Evolutionary conservation across 1,284 basidiomycete species (phyloP).

Genomic region (Waitea zeae): DNA sequence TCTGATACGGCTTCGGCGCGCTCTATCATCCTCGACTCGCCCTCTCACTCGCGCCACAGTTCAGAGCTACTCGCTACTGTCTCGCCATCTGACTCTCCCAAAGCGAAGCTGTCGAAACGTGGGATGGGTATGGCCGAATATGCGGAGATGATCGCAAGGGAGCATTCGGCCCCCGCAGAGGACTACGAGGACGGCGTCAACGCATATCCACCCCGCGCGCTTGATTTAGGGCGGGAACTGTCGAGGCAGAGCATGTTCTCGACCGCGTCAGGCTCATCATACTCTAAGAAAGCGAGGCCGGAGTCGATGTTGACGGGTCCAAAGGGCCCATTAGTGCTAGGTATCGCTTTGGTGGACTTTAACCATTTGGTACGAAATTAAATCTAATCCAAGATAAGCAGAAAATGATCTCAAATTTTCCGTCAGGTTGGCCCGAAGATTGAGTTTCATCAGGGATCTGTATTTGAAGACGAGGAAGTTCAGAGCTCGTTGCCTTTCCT

Average conservation of each 20-base stretch:
- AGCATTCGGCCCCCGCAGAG: too few species aligned
- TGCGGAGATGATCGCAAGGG: too few species aligned
- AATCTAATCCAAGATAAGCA: constrained; percentile 6
- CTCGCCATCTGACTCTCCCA: too few species aligned
- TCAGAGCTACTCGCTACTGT: too few species aligned
- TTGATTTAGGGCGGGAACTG: too few species aligned
- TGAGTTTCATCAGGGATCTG: constrained; percentile 57
- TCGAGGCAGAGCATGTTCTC: constrained; percentile 40
- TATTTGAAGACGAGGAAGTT: constrained; percentile 62
- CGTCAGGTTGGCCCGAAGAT: constrained; percentile 76
- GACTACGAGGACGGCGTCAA: too few species aligned
- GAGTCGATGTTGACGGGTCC: constrained; percentile 53
- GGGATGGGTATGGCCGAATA: too few species aligned
- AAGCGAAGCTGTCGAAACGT: too few species aligned
- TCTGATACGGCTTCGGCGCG: too few species aligned
- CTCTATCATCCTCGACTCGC: too few species aligned
- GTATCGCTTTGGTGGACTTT: constrained; percentile 80
- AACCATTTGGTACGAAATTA: constrained; percentile 61
- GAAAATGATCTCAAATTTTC: constrained; percentile 6
- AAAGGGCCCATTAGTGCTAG: constrained; percentile 50
- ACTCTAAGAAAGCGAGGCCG: constrained; percentile 57
- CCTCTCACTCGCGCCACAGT: too few species aligned
- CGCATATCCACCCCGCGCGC: too few species aligned
- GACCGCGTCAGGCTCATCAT: constrained; percentile 32
- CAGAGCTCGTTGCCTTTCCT: constrained; percentile 74